Evolutionary conservation across 495 filamentous ascomycete genomes (phyloP).

Genomic region (Pseudoneurospora amorphoporcata): DNA sequence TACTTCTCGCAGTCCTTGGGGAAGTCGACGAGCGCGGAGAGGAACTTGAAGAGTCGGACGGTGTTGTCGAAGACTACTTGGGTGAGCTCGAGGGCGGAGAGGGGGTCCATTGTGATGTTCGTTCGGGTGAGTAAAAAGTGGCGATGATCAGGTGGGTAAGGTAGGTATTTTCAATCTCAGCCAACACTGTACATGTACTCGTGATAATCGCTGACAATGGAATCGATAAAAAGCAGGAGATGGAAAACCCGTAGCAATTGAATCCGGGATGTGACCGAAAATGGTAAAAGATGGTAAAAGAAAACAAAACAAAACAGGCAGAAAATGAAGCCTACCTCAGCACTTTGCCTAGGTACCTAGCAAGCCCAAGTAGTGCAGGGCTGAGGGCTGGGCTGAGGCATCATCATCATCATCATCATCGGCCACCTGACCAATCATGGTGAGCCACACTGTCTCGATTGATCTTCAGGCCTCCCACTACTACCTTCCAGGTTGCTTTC

Average conservation of each 20-base stretch:
- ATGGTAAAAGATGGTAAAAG: too few species aligned
- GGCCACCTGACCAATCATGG: background rate
- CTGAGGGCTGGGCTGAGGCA: background rate
- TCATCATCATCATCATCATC: background rate
- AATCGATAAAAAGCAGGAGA: too few species aligned
- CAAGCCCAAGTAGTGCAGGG: too few species aligned
- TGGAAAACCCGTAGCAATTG: too few species aligned
- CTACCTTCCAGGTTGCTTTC: background rate
- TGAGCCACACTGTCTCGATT: background rate
- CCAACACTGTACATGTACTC: too few species aligned
- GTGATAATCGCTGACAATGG: too few species aligned
- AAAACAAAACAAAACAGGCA: background rate
- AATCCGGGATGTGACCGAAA: too few species aligned
- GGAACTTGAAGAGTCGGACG: slow-evolving; percentile 20
- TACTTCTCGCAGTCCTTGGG: slow-evolving; percentile 22
- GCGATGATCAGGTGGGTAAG: too few species aligned
- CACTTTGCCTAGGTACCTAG: background rate
- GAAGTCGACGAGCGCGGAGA: slow-evolving; percentile 23
- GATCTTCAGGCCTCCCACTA: background rate
- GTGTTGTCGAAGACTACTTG: background rate
- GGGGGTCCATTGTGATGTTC: background rate
- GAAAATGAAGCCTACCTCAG: background rate
- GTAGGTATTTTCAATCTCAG: too few species aligned
- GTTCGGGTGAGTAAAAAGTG: background rate
- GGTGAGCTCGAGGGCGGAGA: background rate